Conservation (phyloP, 495 filamentous ascomycete genomes). For the Tuber melanosporum region DNA sequence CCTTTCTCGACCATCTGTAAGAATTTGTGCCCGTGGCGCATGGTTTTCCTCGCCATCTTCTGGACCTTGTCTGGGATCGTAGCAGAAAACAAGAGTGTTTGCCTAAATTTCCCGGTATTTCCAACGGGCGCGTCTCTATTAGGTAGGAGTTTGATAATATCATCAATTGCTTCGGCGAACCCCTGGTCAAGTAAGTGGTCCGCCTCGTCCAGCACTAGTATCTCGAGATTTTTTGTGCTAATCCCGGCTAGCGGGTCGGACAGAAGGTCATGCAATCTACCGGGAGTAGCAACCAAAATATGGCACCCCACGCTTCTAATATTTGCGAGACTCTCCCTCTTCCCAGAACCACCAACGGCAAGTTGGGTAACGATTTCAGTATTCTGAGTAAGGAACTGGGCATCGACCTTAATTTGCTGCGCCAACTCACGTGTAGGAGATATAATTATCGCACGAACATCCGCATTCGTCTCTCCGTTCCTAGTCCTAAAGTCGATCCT, state of each 20-base stretch:
- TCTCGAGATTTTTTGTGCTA: slow-evolving; percentile 62
- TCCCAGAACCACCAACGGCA: slow-evolving; percentile 84
- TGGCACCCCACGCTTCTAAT: slow-evolving; percentile 75
- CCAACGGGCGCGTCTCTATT: slow-evolving; percentile 43
- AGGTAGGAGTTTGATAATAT: slow-evolving; percentile 65
- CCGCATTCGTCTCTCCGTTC: slow-evolving; percentile 42
- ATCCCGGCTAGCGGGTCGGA: slow-evolving; percentile 60
- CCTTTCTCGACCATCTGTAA: slow-evolving; percentile 73
- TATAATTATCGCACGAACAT: slow-evolving; percentile 83
- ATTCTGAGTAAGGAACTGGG: slow-evolving; percentile 57
- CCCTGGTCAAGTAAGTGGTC: slow-evolving; percentile 87
- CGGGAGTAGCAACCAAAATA: slow-evolving; percentile 83
- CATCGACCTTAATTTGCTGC: slow-evolving; percentile 86
- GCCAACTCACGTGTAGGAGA: slow-evolving; percentile 93
- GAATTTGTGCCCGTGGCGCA: slow-evolving; percentile 71
- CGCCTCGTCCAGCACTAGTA: slow-evolving; percentile 90
- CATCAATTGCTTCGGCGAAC: slow-evolving; percentile 68
- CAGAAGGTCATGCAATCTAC: slow-evolving; percentile 78
- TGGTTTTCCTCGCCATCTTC: slow-evolving; percentile 59
- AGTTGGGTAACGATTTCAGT: slow-evolving; percentile 72
- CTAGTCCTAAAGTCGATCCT: slow-evolving; percentile 45
- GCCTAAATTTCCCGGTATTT: slow-evolving; percentile 53
- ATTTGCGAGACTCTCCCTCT: slow-evolving; percentile 53
- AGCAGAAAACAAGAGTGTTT: slow-evolving; percentile 90
- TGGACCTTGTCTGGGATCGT: slow-evolving; percentile 83